Conservation (phyloP, 2,329 filamentous ascomycete species). For the Alternaria longipes region DNA sequence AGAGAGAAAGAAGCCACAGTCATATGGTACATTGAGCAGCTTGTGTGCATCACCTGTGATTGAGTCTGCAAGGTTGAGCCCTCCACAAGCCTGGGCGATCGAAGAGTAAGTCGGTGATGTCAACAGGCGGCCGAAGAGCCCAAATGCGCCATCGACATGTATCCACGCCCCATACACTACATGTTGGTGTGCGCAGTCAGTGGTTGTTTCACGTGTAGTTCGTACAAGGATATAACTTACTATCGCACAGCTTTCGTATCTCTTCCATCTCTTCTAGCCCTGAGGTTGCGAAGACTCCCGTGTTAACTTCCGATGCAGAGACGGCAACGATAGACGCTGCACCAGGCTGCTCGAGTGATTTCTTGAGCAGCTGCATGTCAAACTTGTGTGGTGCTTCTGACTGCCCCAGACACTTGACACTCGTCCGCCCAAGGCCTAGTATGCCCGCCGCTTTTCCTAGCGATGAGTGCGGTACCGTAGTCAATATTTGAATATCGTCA, state of each 20-base stretch:
- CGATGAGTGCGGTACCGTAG: slow-evolving; percentile 84
- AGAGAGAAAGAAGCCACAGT: slow-evolving; percentile 89
- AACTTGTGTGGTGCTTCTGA: slow-evolving; percentile 71
- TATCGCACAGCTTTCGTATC: slow-evolving; percentile 75
- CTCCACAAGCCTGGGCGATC: slow-evolving; percentile 64
- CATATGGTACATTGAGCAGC: slow-evolving; percentile 93
- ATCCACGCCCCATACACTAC: slow-evolving; percentile 77
- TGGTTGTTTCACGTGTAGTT: background rate
- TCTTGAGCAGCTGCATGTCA: slow-evolving; percentile 72
- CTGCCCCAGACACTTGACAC: slow-evolving; percentile 69
- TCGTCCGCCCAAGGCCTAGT: slow-evolving; percentile 76
- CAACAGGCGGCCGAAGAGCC: slow-evolving; percentile 78
- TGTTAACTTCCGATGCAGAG: slow-evolving; percentile 92
- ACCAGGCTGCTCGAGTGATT: slow-evolving; percentile 62
- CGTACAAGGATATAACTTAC: background rate
- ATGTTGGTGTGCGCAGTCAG: background rate
- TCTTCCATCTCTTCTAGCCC: slow-evolving; percentile 66
- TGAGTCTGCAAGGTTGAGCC: slow-evolving; percentile 84
- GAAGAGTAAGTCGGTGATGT: slow-evolving; percentile 65
- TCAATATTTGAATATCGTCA: slow-evolving; percentile 76
- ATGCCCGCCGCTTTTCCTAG: slow-evolving; percentile 84
- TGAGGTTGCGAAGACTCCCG: slow-evolving; percentile 77
- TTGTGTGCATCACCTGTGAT: slow-evolving; percentile 91
- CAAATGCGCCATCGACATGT: slow-evolving; percentile 91
- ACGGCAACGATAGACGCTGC: slow-evolving; percentile 79